A percentile compares a stretch with the other conserved stretches of the same genome.
These are phyloP conservation scores for Beauveria sp. DNA, from an alignment of 2,329 filamentous ascomycete species.

Conservation along the genomic window DNA sequence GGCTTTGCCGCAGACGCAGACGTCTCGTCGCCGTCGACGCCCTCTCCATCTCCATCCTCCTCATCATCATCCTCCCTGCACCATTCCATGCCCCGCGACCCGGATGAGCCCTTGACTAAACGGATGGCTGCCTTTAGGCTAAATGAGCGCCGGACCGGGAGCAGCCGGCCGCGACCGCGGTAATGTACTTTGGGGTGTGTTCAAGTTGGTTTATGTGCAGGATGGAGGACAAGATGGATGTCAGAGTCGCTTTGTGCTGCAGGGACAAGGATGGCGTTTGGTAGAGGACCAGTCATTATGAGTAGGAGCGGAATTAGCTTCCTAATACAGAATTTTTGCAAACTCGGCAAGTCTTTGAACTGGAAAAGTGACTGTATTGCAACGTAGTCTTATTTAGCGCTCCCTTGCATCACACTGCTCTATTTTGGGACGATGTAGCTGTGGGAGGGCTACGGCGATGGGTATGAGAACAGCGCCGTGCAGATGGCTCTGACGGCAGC, in stretches of 20 bases:
- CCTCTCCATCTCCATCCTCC: slow-evolving; percentile 15
- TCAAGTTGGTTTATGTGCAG: background rate
- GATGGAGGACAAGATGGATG: background rate
- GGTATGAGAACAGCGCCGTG: too few relatives aligned
- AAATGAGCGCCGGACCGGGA: slow-evolving; percentile 30
- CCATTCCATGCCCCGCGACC: slow-evolving; percentile 17
- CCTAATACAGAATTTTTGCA: background rate
- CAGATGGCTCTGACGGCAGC: too few relatives aligned
- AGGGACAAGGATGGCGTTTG: slow-evolving; percentile 3
- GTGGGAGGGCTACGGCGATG: too few relatives aligned
- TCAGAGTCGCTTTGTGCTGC: background rate
- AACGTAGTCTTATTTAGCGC: too few relatives aligned
- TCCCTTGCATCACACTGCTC: too few relatives aligned
- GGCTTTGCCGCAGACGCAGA: slow-evolving; percentile 17
- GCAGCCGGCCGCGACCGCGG: background rate
- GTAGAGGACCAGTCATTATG: background rate
- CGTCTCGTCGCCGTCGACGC: slow-evolving; percentile 14
- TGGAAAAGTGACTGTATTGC: too few relatives aligned
- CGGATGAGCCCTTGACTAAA: slow-evolving; percentile 54
- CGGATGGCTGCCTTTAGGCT: slow-evolving; percentile 60
- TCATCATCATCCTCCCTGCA: slow-evolving; percentile 19
- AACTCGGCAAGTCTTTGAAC: too few relatives aligned
- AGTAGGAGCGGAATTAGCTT: background rate
- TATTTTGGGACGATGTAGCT: too few relatives aligned
- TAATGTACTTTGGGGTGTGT: background rate